phyloP scores from a whole-genome alignment of 495 filamentous ascomycete genomes.

The Daldinia caldariorum region DNA sequence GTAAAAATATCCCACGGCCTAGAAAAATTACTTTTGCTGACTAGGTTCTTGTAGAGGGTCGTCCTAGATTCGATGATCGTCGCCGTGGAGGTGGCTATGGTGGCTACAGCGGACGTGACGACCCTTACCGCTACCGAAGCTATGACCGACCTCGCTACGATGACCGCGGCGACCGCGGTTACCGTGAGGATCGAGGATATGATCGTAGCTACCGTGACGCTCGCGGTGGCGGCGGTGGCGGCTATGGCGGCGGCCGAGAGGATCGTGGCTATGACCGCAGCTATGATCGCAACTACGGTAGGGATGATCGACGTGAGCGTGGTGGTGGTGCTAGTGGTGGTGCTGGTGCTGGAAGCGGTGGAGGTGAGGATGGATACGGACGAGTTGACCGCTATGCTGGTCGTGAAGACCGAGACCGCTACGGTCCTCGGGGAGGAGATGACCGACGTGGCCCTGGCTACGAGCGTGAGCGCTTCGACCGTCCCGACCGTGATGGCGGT shows the following conservation, averaged over 20 bases:
- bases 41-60: slow-evolving; percentile 21
- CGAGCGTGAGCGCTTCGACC: slow-evolving; percentile 66
- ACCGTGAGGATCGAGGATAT: slow-evolving; percentile 58
- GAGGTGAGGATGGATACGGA: slow-evolving; percentile 36
- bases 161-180: slow-evolving; percentile 57
- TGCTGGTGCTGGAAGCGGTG: slow-evolving; percentile 52
- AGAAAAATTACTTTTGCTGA: slow-evolving; percentile 9
- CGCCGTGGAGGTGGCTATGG: slow-evolving; percentile 63
- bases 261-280: slow-evolving; percentile 60
- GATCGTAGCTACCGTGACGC: slow-evolving; percentile 64
- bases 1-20: slow-evolving; percentile 56
- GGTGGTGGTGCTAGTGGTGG: slow-evolving; percentile 57
- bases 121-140: slow-evolving; percentile 67
- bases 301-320: slow-evolving; percentile 67
- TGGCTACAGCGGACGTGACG: slow-evolving; percentile 62
- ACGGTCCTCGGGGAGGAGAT: slow-evolving; percentile 54
- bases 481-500: slow-evolving; percentile 57
- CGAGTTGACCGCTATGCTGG: slow-evolving; percentile 51
- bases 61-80: slow-evolving; percentile 57
- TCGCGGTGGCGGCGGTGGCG: slow-evolving; percentile 67
- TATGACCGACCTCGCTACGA: slow-evolving; percentile 56
- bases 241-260: slow-evolving; percentile 49
- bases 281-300: slow-evolving; percentile 67
- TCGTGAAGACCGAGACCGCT: slow-evolving; percentile 57
- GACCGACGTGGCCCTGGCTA: slow-evolving; percentile 64